Conservation (phyloP, 129 eudicot genomes). For the Sambucus nigra region DNA sequence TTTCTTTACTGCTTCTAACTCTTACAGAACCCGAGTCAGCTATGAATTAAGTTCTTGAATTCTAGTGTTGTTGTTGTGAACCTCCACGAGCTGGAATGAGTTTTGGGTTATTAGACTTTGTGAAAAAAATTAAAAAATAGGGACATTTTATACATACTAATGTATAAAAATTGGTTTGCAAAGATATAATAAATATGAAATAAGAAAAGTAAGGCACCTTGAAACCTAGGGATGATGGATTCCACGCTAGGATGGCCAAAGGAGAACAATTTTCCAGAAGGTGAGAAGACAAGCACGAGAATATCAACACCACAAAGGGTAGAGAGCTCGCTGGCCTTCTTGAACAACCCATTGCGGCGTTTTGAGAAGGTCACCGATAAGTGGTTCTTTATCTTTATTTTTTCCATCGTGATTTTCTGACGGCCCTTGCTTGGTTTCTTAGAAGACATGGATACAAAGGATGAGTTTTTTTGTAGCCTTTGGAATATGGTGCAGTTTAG, state of each 20-base stretch:
- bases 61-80: too few species aligned
- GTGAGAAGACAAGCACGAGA: conserved; percentile 54
- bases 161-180: too few species aligned
- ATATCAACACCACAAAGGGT: conserved; percentile 61
- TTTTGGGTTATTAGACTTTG: too few species aligned
- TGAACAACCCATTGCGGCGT: conserved; percentile 49
- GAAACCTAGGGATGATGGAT: conserved; percentile 25
- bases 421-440: conserved; percentile 52
- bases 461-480: too few species aligned
- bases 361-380: conserved; percentile 59
- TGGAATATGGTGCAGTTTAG: too few species aligned
- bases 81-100: too few species aligned
- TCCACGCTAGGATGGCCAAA: conserved; percentile 64
- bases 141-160: too few species aligned
- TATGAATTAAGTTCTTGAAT: too few species aligned
- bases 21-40: conserved; percentile 30
- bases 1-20: conserved; percentile 40
- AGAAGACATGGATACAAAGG: conserved; percentile 37
- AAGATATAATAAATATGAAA: too few species aligned
- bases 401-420: conserved; percentile 41
- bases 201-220: too few species aligned
- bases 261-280: conserved; percentile 50
- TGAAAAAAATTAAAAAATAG: too few species aligned
- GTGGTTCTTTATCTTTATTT: conserved; percentile 51
- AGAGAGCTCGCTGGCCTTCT: conserved; percentile 60